phyloP scores from a whole-genome alignment of 2,329 filamentous ascomycete genomes.

The Cytospora schulzeri region DNA sequence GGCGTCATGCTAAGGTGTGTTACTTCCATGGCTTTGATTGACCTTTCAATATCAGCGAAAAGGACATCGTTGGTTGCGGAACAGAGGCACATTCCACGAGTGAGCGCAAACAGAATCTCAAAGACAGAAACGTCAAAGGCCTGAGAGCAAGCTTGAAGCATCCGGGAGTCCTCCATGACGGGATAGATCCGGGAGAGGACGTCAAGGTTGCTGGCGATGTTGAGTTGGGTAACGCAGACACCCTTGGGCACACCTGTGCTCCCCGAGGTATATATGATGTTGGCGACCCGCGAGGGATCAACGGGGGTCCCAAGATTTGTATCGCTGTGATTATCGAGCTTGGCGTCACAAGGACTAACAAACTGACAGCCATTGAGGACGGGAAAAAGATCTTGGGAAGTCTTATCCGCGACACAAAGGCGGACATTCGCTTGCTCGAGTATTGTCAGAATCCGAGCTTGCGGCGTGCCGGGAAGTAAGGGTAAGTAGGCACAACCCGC shows the following conservation, averaged over 20 bases:
- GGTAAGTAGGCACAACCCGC: conserved; percentile 80
- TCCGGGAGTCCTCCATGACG: conserved; percentile 50
- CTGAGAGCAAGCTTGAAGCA: conserved; percentile 82
- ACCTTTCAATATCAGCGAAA: conserved; percentile 70
- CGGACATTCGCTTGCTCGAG: conserved; percentile 59
- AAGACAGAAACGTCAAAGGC: conserved; percentile 89
- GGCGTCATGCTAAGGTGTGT: conserved; percentile 87
- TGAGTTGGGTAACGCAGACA: conserved; percentile 74
- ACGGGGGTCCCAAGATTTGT: conserved; percentile 43
- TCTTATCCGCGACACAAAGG: conserved; percentile 46
- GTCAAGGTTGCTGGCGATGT: conserved; percentile 75
- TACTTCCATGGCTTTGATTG: conserved; percentile 63
- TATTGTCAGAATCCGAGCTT: conserved; percentile 61
- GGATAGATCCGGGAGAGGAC: conserved; percentile 70
- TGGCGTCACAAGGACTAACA: conserved; percentile 39
- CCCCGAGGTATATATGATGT: conserved; percentile 82
- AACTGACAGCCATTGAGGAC: conserved; percentile 29
- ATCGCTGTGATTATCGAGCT: conserved; percentile 36
- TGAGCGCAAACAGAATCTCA: conserved; percentile 87
- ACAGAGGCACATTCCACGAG: conserved; percentile 76
- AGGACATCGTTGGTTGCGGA: conserved; percentile 73
- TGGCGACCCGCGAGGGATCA: conserved; percentile 61
- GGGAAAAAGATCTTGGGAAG: conserved; percentile 29
- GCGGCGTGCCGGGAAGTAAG: conserved; percentile 71
- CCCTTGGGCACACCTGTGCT: conserved; percentile 82